Conservation (phyloP, 805 yeast genomes). For the Komagataella populi region DNA sequence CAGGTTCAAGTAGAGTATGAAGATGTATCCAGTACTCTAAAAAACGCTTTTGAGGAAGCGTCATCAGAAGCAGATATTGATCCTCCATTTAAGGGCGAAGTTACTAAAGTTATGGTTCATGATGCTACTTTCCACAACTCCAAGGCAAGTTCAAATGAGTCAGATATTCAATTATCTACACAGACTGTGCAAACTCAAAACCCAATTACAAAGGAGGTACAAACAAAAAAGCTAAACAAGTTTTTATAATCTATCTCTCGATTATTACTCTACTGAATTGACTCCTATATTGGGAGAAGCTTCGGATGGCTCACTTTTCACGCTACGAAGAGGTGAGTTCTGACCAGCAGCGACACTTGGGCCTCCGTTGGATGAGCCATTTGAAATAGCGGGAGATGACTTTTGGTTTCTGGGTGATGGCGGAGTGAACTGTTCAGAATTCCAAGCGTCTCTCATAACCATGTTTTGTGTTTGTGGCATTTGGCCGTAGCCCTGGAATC, state of each 20-base stretch:
- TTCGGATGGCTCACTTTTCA: neutral
- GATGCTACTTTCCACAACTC: too few species aligned
- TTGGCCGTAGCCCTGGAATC: neutral
- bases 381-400: neutral
- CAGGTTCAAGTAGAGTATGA: neutral
- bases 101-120: neutral
- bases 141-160: neutral
- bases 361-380: neutral
- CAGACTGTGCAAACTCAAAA: neutral
- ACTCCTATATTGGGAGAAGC: neutral
- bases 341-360: neutral
- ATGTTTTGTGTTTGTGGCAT: slow-evolving; percentile 1
- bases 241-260: neutral
- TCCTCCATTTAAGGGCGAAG: neutral
- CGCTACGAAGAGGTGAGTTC: neutral
- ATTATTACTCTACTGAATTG: neutral
- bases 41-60: neutral
- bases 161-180: neutral
- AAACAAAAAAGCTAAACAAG: neutral
- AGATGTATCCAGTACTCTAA: neutral
- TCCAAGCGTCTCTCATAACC: neutral
- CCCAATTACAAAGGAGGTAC: neutral
- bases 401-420: neutral
- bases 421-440: neutral
- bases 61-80: neutral